Conservation (phyloP, 768 basidiomycete genomes). For the Leccinum truebloodii region DNA sequence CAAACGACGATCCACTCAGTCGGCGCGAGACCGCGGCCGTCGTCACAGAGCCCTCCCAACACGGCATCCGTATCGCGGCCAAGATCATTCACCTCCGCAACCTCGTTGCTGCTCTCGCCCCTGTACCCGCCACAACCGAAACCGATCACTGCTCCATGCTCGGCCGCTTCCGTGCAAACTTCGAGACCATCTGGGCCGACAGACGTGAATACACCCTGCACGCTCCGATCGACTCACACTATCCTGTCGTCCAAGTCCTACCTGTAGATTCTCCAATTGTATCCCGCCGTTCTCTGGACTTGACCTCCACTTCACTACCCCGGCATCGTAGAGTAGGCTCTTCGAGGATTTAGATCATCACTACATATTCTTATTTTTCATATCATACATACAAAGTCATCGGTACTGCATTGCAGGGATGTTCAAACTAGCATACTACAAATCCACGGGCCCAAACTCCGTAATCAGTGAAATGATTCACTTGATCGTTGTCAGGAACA, state of each 20-base stretch:
- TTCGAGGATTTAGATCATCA: slow-evolving; percentile 20
- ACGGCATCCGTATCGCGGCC: slow-evolving; percentile 19
- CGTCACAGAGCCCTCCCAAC: slow-evolving; percentile 8
- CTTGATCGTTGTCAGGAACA: background rate
- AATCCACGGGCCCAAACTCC: background rate
- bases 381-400: background rate
- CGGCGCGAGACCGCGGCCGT: background rate
- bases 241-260: slow-evolving; percentile 3
- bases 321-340: slow-evolving; percentile 22
- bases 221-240: slow-evolving; percentile 6
- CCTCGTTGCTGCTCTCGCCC: slow-evolving; percentile 20
- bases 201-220: slow-evolving; percentile 5
- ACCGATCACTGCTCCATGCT: slow-evolving; percentile 14
- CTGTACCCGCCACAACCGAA: slow-evolving; percentile 25
- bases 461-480: background rate
- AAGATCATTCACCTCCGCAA: slow-evolving; percentile 25
- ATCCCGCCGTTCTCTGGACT: slow-evolving; percentile 10
- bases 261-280: background rate
- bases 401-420: background rate
- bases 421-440: background rate
- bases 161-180: slow-evolving; percentile 21
- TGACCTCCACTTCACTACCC: slow-evolving; percentile 6
- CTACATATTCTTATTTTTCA: background rate
- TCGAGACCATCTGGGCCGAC: slow-evolving; percentile 24
- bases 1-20: background rate